Percentiles rank a stretch among this genome's conserved stretches.
Evolutionary conservation across 768 basidiomycete genomes (phyloP).

Genomic region (Suillus discolor): DNA sequence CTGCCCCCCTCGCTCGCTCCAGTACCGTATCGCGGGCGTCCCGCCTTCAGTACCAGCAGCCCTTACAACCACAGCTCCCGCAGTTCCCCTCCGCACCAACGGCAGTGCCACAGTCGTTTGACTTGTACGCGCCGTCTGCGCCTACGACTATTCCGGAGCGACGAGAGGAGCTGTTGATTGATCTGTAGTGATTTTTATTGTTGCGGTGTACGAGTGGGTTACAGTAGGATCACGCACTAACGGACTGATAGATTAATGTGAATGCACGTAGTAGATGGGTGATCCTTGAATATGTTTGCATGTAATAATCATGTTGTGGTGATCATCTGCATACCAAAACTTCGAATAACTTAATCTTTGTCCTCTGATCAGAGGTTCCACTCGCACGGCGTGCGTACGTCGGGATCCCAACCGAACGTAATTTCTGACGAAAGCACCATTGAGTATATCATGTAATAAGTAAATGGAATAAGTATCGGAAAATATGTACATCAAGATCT

Average conservation of each 20-base stretch:
- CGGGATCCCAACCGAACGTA: too few relatives aligned
- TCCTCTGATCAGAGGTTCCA: too few relatives aligned
- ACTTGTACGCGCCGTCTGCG: slow-evolving; percentile 50
- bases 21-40: not conserved
- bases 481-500: too few relatives aligned
- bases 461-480: too few relatives aligned
- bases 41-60: slow-evolving; percentile 17
- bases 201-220: not conserved
- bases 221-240: not conserved
- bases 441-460: too few relatives aligned
- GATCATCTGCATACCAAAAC: not conserved
- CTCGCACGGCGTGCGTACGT: too few relatives aligned
- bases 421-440: too few relatives aligned
- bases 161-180: slow-evolving; percentile 59
- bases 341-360: not conserved
- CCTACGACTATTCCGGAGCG: slow-evolving; percentile 57
- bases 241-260: not conserved
- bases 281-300: not conserved
- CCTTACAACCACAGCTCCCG: slow-evolving; percentile 41
- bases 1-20: not conserved
- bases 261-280: not conserved
- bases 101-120: slow-evolving; percentile 53
- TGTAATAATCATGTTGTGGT: not conserved
- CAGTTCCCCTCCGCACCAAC: slow-evolving; percentile 71
- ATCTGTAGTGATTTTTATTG: slow-evolving; percentile 29